Evolutionary conservation across 257 asterid species (phyloP).

Genomic region (Solanum rostratum): DNA sequence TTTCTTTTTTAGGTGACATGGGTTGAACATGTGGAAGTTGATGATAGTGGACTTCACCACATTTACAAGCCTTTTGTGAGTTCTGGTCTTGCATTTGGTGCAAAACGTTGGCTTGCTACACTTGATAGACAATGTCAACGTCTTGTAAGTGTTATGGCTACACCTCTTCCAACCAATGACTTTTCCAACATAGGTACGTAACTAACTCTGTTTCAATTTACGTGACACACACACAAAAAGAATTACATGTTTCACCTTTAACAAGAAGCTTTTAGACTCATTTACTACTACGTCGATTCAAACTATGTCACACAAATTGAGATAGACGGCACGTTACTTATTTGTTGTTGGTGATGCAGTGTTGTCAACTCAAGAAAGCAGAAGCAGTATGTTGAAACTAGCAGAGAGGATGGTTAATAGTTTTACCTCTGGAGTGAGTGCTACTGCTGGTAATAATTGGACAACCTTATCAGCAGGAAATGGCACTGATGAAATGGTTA

Average conservation of each 20-base stretch:
- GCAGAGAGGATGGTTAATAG: conserved; percentile 32
- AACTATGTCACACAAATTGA: background rate
- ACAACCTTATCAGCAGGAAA: conserved; percentile 20
- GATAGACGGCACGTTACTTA: background rate
- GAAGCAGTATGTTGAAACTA: conserved; percentile 20
- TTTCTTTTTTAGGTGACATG: conserved; percentile 27
- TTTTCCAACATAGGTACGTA: conserved; percentile 3
- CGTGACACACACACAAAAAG: background rate
- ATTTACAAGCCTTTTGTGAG: conserved; percentile 37
- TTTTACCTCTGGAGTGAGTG: conserved; percentile 22
- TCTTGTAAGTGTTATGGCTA: background rate
- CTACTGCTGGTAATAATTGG: conserved; percentile 27
- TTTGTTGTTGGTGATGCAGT: background rate
- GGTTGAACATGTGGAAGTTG: conserved; percentile 54
- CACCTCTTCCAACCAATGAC: background rate
- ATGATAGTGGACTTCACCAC: conserved; percentile 9
- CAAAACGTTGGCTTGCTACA: conserved; percentile 39
- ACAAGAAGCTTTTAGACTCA: no score
- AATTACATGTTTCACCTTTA: no score
- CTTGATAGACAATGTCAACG: conserved; percentile 41
- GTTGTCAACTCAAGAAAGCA: conserved; percentile 8
- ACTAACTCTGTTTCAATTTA: background rate
- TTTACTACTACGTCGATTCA: background rate
- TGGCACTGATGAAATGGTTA: conserved; percentile 15
- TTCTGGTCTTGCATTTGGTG: conserved; percentile 53